Evolutionary conservation across 139 green algal species (phyloP), one percentile per base, ranked within the genome.

Genomic region (Tetradesmus lagerheimii): DNA sequence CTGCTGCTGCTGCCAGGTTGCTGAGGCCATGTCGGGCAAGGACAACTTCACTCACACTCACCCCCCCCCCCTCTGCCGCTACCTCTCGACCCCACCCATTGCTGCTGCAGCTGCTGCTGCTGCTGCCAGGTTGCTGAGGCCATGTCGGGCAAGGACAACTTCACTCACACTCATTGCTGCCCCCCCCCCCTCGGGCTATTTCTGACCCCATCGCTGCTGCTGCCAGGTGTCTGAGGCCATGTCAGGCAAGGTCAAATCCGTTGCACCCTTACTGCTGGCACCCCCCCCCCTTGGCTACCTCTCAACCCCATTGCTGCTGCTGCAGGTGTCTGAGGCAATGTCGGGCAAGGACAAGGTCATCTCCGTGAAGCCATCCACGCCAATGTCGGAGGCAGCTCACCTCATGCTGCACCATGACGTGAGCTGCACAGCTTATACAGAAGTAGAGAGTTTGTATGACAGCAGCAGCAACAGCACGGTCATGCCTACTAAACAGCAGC

Each of bases 271-370:
- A n/a, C n/a, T n/a, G n/a, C n/a, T n/a, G n/a, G n/a, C n/a, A n/a
- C n/a, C n/a, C n/a, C n/a, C n/a, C n/a, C n/a, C n/a, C n/a, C n/a
- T n/a, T n/a, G n/a, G n/a, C n/a, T n/a, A n/a, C n/a, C n/a, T 77
- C 11, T 34, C 6, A 43, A 41, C 43, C n/a, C 67, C 39, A n/a
- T n/a, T 78, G 67, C 67, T 62, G 74, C 47, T 90, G 11, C 3
- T 71, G 41, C 43, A 92, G 89, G 89, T 92, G 25, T 29, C 79
- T 64, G 90, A 93, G 16, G 90, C 90, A 9, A 93, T 93, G 90
- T 82, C 86, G 4, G 87, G 80, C 8, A 92, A 90, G 67, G 86
- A 85, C 31, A 37, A 64, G 14, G 12, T 91, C 4, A 45, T 91
- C 57, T 80, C 39, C 23, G 78, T 81, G 25, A 64, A 27, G 1